Base-by-base conservation (phyloP, 2,329 filamentous ascomycete species). In the Paecilomyces sp. region DNA sequence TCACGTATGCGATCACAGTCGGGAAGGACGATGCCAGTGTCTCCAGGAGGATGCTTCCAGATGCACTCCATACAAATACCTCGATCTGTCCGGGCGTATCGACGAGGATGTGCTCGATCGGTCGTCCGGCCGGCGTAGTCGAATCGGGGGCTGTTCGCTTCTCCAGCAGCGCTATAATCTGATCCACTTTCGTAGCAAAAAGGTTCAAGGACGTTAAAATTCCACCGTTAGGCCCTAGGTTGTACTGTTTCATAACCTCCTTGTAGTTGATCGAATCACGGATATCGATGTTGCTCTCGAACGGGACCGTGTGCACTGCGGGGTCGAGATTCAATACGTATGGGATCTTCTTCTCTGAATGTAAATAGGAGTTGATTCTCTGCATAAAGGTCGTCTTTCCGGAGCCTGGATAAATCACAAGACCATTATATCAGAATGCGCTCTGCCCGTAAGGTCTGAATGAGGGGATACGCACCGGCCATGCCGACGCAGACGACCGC, bases 371-470 rank as follows among this genome's bases (percentile, higher is more conserved):
- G 75, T 97, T 97, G 70, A 99, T 94, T 70, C 94, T 87, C 74
- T 97, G 93, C 93, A 99, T 97, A 73, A 99, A 99, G 0, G 95
- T 99, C n/a, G 94, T 99, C 81, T 99, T 99, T 70, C 94, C 94
- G 15, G 92, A 96, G 68, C 94, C 88, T 90, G 55, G 13, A 12
- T 47, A 58, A 55, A 62, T 30, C 54, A 60, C 54, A 53, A 30
- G 59, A 18, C 13, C 15, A 25, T 28, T 13, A 34, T 22, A 52
- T 57, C n/a, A 41, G 8, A 56, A 47, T 31, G 33, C 34, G 30
- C 22, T 56, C 57, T 31, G 61, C 34, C 36, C 41, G n/a, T 58
- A 12, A 28, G 41, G 28, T 41, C 7, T 55, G 57, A 34, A 22
- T 33, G 33, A 55, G 11, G 41, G 53, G 58, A 57, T 54, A 66